phyloP scores from a whole-genome alignment of 1,284 basidiomycete species.

The Microbotryum scabiosae region DNA sequence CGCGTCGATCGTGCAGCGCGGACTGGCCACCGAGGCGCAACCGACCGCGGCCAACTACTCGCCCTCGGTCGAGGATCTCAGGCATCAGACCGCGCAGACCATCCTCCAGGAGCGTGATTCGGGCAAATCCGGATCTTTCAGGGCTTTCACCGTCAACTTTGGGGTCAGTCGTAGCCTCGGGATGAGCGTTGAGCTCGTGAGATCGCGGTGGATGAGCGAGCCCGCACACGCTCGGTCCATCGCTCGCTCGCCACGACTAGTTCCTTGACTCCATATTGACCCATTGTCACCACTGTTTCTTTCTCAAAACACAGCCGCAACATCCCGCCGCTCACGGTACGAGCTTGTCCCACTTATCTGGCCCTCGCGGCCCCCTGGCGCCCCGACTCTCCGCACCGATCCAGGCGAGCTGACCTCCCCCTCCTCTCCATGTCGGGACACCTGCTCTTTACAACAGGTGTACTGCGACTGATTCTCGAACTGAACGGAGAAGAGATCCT shows the following conservation, averaged over 20 bases:
- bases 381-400: no score
- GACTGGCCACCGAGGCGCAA: constrained; percentile 16
- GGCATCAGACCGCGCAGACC: constrained; percentile 64
- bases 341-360: no score
- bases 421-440: no score
- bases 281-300: background rate
- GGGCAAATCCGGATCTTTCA: constrained; percentile 34
- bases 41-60: background rate
- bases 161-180: constrained; percentile 5
- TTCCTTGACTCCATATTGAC: background rate
- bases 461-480: constrained; percentile 94
- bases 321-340: constrained; percentile 83
- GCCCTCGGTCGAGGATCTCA: constrained; percentile 45
- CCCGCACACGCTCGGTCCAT: no score
- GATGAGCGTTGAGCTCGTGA: no score
- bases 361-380: no score
- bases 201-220: no score
- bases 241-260: background rate
- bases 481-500: constrained; percentile 75
- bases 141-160: constrained; percentile 42
- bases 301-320: constrained; percentile 52
- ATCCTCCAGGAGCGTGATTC: constrained; percentile 63
- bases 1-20: no score
- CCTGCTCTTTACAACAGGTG: constrained; percentile 47
- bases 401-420: no score